Conservation (phyloP, 2,329 filamentous ascomycete species). For the Colletotrichum sp. region DNA sequence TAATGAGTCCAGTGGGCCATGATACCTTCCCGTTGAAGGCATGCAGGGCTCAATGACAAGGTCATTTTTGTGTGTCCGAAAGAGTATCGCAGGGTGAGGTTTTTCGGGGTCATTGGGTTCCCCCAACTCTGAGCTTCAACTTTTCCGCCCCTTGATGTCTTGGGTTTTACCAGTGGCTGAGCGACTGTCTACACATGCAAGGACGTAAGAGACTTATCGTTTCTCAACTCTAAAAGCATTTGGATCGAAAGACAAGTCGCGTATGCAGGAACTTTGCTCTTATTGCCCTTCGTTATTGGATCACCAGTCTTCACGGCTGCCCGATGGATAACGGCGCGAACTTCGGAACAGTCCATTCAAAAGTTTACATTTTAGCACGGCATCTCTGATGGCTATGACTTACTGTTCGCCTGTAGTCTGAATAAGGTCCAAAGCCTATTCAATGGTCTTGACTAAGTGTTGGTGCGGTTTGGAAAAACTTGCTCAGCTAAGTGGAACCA, state of each 20-base stretch:
- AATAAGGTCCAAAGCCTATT: background rate
- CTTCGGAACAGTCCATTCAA: background rate
- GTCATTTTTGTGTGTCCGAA: background rate
- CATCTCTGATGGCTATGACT: background rate
- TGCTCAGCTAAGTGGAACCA: background rate
- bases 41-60: background rate
- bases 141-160: background rate
- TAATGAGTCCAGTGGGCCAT: background rate
- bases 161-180: background rate
- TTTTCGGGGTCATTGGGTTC: background rate
- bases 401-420: background rate
- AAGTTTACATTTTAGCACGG: rapidly evolving
- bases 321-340: background rate
- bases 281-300: background rate
- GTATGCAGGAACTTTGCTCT: background rate
- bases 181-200: background rate
- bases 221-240: background rate
- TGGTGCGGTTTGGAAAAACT: background rate
- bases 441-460: background rate
- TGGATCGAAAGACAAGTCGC: background rate
- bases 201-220: rapidly evolving
- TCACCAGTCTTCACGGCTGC: background rate
- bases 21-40: background rate
- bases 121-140: background rate
- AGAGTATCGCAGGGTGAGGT: background rate